Base-by-base conservation (phyloP, 192 early-diverging fungal species). In the Rhizophlyctis rosea region DNA sequence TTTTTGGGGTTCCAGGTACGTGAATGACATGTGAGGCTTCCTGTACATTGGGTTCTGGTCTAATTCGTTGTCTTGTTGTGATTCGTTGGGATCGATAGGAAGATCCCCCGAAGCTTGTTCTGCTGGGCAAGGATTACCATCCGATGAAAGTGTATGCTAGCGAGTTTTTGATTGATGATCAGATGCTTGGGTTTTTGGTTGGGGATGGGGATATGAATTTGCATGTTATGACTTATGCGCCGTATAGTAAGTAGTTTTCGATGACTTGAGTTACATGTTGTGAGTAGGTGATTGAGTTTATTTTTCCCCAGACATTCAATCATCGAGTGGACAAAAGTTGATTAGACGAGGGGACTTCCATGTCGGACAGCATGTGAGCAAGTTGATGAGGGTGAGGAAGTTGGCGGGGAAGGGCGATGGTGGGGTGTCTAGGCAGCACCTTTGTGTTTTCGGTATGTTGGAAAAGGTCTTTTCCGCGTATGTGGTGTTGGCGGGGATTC, bases 301-400 rank as follows among this genome's bases (percentile, higher is more conserved):
- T 34, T 36, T 23, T 23, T 25, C 50, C 49, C 16, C 57, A 91
- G 90, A 97, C 62, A 79, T 92, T 31, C 92, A 94, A 57, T 96
- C 95, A 0, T 84, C 88, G 51, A 78, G 83, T 54, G 97, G 97
- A 16, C 86, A 90, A 59, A 90, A 90, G 62, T 85, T 99, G 35
- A 80, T 99, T 54, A 86, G 92, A 4, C 78, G 90, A 16, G 95
- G 91, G 51, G 95, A 98, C 64, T 90, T 89, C 59, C 90, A 94
- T 65, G 62, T 93, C 30, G 90, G 91, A 1, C 81, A 87, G 4
- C 88, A 86, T 47, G 81, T 96, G 2, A 73, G 84, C 27, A 79
- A 82, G 16, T 83, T 93, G 61, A 57, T 81, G n/a, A 75, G 88
- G 0, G 49, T 95, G 47, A 73, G 79, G 4, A 58, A 70, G 28